phyloP scores from a whole-genome alignment of 148 eudicot genomes.

The Camellia lanceoleosa region DNA sequence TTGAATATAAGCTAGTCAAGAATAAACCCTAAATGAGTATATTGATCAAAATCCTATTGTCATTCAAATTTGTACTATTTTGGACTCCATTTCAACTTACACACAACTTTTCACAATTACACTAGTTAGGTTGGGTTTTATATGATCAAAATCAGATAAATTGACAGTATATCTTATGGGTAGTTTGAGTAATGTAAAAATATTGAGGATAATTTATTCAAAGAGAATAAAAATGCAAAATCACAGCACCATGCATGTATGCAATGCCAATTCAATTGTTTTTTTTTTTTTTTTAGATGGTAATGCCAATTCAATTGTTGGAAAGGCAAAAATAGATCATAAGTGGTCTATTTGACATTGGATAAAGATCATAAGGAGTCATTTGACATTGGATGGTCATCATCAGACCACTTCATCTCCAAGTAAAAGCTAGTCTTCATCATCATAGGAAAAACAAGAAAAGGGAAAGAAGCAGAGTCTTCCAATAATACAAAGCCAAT shows the following conservation, averaged over 20 bases:
- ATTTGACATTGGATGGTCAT: constrained; percentile 14
- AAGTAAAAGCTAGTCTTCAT: constrained; percentile 19
- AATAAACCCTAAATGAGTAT: too few relatives aligned
- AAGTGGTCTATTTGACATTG: constrained; percentile 12
- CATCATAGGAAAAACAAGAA: not conserved
- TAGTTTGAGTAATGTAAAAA: not conserved
- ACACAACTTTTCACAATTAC: not conserved
- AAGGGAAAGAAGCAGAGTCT: not conserved
- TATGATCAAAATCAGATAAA: not conserved
- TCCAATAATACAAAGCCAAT: constrained; percentile 14
- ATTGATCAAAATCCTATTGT: not conserved
- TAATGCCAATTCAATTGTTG: not conserved
- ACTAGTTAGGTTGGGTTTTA: not conserved
- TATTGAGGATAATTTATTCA: not conserved
- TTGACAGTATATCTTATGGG: not conserved
- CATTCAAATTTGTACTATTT: not conserved
- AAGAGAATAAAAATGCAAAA: not conserved
- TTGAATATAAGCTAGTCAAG: too few relatives aligned
- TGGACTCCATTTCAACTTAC: not conserved
- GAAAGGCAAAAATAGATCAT: not conserved
- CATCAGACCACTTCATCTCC: constrained; percentile 9
- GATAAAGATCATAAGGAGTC: not conserved
- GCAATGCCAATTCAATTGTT: not conserved
- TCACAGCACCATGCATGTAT: constrained; percentile 7
- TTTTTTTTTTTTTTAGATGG: too few relatives aligned